Base-by-base conservation (phyloP, 2,329 filamentous ascomycete genomes). In the Botrytis paeoniae region DNA sequence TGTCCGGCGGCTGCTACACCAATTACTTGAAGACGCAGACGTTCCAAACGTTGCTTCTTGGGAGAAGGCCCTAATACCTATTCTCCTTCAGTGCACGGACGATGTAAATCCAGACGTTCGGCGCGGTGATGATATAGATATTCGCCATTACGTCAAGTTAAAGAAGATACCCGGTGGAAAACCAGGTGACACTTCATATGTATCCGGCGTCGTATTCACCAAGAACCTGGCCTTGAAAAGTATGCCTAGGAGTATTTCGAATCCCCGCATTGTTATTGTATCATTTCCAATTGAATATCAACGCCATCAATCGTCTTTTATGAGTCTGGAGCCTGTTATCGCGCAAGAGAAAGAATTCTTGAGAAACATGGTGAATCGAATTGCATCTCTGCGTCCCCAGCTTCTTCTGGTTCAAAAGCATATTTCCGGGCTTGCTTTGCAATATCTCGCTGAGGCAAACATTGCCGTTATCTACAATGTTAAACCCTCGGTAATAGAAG, bases 261-360 rank as follows among this genome's bases (percentile, higher is more conserved):
- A 93, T 71, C 96, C 96, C 4, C 91, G 94, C 45, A 96, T 99
- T 75, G 87, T 97, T 66, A 93, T 99, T 76, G 91, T 99, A 73
- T 95, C 94, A 0, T 99, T 99, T 80, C 91, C 96, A 0, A 93
- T 99, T 73, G 96, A 99, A 81, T 99, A 99, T 81, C 93, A 97
- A 73, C 90, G 96, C 57, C 94, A 98, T 78, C 91, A 95, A 80
- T 86, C 93, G 75, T 95, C 98, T 81, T 98, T 99, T 81, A 98
- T 99, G 95, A 99, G 96, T 78, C 84, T 99, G 68, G 94, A 98
- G 78, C 95, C 95, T 57, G 94, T 99, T 72, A 97, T 99, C 78
- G 93, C 95, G 72, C 96, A 99, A 81, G 97, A 99, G 83, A 92
- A 93, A 77, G 96, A 99, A 80, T 99, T 96, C 77, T 85, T 99